Evolutionary conservation across 2,329 filamentous ascomycete genomes (phyloP), one percentile per base, ranked within the genome.

Genomic region (Helicocarpus griseus): DNA sequence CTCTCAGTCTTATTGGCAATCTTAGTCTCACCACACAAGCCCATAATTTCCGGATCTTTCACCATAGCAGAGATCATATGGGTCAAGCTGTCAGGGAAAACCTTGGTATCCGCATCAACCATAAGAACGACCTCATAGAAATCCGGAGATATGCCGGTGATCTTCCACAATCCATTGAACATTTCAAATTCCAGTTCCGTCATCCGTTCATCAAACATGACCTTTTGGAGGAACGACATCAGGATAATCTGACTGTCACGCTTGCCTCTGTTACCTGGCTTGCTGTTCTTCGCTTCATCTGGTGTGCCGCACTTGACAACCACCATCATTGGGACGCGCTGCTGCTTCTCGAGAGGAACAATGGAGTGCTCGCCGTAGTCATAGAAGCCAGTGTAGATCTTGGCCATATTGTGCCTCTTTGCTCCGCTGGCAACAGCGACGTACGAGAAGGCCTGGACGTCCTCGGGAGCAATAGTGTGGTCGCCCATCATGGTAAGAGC

Each of bases 181-280:
- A 98, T 97, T 67, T 98, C 93, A 65, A 89, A 98, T 69, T 98
- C 93, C 49, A 98, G 84, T 69, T 98, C 91, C 17, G 94, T 98
- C 93, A 98, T 98, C 56, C 93, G 87, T 73, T 98, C 94, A 67
- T 98, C 93, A 63, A 98, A 98, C 93, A 98, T 98, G 65, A 98
- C 93, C 75, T 98, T 98, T 67, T 98, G 93, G 60, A 98, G 75
- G 78, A 98, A 98, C 4, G 90, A 96, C 93, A 98, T 98, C 59
- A 98, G 79, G 61, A 98, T 93, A 64, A 98, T 96, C 70, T 98
- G 93, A 75, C 89, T 95, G 77, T 98, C 93, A 67, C 93, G 88
- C 78, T 98, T 98, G 71, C 93, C 94, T 72, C 93, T 83, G 72
- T 98, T 98, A 61, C 93, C 93, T 11, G 94, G 89, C 72, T 98